These are phyloP conservation scores for Chaetomium olivaceum DNA, from an alignment of 2,329 filamentous ascomycete genomes.

Conservation along the genomic window DNA sequence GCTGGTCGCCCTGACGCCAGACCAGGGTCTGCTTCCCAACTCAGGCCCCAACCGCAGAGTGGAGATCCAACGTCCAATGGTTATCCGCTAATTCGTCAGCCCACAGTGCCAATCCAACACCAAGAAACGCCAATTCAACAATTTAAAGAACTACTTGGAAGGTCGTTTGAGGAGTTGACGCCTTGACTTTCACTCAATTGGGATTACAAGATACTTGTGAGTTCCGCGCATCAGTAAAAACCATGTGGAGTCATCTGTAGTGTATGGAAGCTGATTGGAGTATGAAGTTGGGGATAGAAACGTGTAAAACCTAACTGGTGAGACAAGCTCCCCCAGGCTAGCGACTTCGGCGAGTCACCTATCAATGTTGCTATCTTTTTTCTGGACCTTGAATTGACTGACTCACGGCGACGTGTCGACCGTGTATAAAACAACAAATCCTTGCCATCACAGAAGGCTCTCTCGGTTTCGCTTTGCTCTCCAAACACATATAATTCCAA, in stretches of 20 bases:
- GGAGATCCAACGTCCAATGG: constrained; percentile 14
- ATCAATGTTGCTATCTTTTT: constrained; percentile 22
- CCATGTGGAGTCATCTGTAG: neutral
- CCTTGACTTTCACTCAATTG: neutral
- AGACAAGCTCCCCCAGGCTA: neutral
- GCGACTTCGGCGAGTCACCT: constrained; percentile 11
- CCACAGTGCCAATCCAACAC: constrained; percentile 1
- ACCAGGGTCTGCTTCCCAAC: neutral
- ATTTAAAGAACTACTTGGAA: neutral
- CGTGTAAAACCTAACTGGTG: neutral
- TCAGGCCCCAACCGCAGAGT: constrained; percentile 15
- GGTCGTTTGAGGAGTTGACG: neutral
- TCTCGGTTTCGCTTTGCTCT: neutral
- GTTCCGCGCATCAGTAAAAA: neutral
- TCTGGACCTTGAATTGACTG: constrained; percentile 14
- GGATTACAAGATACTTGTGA: neutral
- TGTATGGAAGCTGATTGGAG: neutral
- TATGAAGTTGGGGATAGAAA: neutral
- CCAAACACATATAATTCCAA: neutral
- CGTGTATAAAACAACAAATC: constrained; percentile 12
- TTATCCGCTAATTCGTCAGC: constrained; percentile 19
- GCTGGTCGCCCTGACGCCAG: neutral
- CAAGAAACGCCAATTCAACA: constrained; percentile 1
- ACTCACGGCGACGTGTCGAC: constrained; percentile 14
- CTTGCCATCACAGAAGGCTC: constrained; percentile 10